Evolutionary conservation across 108 stramenopile species (phyloP).

Genomic region (Cyclostephanos tholiformis): DNA sequence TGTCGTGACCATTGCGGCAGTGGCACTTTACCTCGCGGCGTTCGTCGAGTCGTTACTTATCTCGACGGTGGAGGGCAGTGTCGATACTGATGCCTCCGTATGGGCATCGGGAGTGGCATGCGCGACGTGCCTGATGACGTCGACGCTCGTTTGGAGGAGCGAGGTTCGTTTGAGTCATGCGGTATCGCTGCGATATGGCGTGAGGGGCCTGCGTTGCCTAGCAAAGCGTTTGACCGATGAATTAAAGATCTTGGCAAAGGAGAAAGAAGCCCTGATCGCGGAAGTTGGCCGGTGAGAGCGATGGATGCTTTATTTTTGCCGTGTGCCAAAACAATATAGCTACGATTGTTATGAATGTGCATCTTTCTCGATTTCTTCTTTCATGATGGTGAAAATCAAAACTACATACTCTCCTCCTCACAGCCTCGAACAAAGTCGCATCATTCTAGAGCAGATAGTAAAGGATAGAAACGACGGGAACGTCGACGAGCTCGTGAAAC

Average conservation of each 20-base stretch:
- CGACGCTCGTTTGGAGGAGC: conserved; percentile 22
- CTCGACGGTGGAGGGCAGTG: background rate
- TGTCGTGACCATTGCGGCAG: background rate
- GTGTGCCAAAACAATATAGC: background rate
- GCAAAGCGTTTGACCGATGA: conserved; percentile 3
- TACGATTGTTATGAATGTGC: background rate
- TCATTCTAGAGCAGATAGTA: background rate
- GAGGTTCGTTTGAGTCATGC: conserved; percentile 21
- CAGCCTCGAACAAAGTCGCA: conserved; percentile 13
- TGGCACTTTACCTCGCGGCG: background rate
- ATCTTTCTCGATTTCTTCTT: background rate
- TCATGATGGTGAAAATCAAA: background rate
- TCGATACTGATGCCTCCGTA: background rate
- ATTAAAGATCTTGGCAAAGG: conserved; percentile 5
- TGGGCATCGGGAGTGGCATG: conserved; percentile 9
- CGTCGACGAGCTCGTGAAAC: conserved; percentile 15
- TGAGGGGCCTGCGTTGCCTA: conserved; percentile 10
- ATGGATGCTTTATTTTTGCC: background rate
- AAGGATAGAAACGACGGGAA: conserved; percentile 8
- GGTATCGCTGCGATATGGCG: conserved; percentile 6
- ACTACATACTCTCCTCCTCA: background rate
- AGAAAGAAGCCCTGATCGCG: background rate
- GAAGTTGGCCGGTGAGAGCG: conserved; percentile 8
- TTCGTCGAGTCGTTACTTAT: background rate
- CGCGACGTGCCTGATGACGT: conserved; percentile 8